phyloP scores from a whole-genome alignment of 1,139 yeast genomes.

The Candida dubliniensis region DNA sequence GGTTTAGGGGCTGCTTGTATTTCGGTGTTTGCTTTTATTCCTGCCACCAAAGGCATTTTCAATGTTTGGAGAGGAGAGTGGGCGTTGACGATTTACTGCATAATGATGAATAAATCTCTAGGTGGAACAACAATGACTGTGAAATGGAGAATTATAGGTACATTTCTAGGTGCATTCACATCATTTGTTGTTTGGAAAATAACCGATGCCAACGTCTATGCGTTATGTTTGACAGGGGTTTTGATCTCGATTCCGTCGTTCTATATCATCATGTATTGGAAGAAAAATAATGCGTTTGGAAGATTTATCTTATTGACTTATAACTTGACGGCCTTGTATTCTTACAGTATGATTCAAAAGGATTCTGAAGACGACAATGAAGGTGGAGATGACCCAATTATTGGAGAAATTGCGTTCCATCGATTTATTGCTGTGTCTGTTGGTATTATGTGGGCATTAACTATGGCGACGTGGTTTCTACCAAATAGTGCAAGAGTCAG shows the following conservation, averaged over 20 bases:
- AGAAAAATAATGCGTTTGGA: slow-evolving; percentile 61
- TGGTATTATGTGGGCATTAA: slow-evolving; percentile 77
- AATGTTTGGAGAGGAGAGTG: slow-evolving; percentile 78
- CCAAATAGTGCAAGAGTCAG: slow-evolving; percentile 78
- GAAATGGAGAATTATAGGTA: slow-evolving; percentile 74
- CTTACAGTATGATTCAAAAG: slow-evolving; percentile 64
- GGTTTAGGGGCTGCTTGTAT: slow-evolving; percentile 73
- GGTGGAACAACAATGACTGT: slow-evolving; percentile 85
- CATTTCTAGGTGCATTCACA: slow-evolving; percentile 64
- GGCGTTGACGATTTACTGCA: slow-evolving; percentile 77
- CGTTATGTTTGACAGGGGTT: slow-evolving; percentile 59
- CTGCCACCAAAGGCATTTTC: slow-evolving; percentile 53
- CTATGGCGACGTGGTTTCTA: slow-evolving; percentile 60
- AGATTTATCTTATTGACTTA: slow-evolving; percentile 74
- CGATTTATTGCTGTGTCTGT: slow-evolving; percentile 69
- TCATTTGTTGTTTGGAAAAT: slow-evolving; percentile 62
- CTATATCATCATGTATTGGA: slow-evolving; percentile 68
- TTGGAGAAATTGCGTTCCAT: slow-evolving; percentile 78
- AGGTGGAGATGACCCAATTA: slow-evolving; percentile 68
- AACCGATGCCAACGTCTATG: slow-evolving; percentile 57
- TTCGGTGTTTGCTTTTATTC: slow-evolving; percentile 67
- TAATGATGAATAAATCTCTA: slow-evolving; percentile 83
- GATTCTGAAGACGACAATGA: slow-evolving; percentile 67
- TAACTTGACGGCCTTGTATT: slow-evolving; percentile 75
- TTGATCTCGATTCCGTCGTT: slow-evolving; percentile 64